Percentiles rank a stretch among this genome's conserved stretches.
These are phyloP conservation scores for Bruguiera sexangula DNA, from an alignment of 345 rosid genomes.

Conservation along the genomic window DNA sequence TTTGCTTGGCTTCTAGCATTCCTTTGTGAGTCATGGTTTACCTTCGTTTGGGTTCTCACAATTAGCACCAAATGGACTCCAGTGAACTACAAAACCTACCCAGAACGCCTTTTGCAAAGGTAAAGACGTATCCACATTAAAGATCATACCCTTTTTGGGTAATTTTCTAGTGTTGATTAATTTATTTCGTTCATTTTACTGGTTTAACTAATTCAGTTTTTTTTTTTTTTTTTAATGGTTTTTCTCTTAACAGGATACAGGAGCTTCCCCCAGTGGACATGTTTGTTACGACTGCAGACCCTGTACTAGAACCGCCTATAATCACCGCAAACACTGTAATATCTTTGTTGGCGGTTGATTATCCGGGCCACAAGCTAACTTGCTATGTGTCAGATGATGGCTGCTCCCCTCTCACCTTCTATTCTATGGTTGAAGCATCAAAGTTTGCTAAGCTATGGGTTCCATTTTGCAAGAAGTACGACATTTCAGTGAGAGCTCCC, in stretches of 20 bases:
- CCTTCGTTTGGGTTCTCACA: conserved; percentile 46
- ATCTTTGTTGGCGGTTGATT: conserved; percentile 54
- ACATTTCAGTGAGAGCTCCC: conserved; percentile 56
- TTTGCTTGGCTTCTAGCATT: conserved; percentile 55
- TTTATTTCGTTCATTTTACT: not conserved
- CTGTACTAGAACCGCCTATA: conserved; percentile 45
- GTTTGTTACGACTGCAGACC: conserved; percentile 54
- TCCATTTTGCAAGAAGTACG: conserved; percentile 54
- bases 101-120: conserved; percentile 44
- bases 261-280: conserved; percentile 62
- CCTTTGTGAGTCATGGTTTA: conserved; percentile 57
- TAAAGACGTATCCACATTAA: not conserved
- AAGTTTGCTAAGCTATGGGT: conserved; percentile 71
- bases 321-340: conserved; percentile 48
- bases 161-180: not conserved
- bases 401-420: conserved; percentile 55
- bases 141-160: not conserved
- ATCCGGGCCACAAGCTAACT: conserved; percentile 48
- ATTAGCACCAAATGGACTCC: conserved; percentile 59
- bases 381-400: conserved; percentile 58
- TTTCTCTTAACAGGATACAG: conserved; percentile 16
- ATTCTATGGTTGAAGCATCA: conserved; percentile 55
- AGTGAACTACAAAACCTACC: conserved; percentile 36
- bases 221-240: no score
- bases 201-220: not conserved